A percentile compares a stretch with the other conserved stretches of the same genome.
These are phyloP conservation scores for Talaromyces piceae DNA, from an alignment of 2,329 filamentous ascomycete genomes.

Conservation along the genomic window DNA sequence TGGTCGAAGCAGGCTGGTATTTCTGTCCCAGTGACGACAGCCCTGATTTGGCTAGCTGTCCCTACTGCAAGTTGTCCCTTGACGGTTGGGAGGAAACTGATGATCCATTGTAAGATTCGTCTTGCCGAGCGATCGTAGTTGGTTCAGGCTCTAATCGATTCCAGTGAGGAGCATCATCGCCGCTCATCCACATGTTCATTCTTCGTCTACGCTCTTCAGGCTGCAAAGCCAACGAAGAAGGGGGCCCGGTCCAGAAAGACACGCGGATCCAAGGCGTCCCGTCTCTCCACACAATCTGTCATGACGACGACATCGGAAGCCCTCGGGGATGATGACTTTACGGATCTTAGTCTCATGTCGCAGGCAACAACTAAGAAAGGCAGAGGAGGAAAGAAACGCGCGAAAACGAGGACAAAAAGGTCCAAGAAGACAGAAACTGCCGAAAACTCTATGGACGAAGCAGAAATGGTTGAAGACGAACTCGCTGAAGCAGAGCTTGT, in stretches of 20 bases:
- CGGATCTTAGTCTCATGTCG: conserved; percentile 52
- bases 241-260: conserved; percentile 49
- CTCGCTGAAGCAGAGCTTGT: conserved; percentile 22
- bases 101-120: conserved; percentile 63
- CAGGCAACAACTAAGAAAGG: conserved; percentile 44
- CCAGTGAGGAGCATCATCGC: conserved; percentile 74
- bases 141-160: conserved; percentile 8
- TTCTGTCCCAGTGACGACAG: conserved; percentile 78
- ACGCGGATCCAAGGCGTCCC: conserved; percentile 61
- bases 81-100: conserved; percentile 94
- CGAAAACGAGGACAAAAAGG: conserved; percentile 29
- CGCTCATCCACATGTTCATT: conserved; percentile 75
- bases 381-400: conserved; percentile 45
- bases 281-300: conserved; percentile 49
- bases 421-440: conserved; percentile 34
- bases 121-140: conserved; percentile 16
- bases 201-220: conserved; percentile 57
- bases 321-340: conserved; percentile 41
- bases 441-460: conserved; percentile 36
- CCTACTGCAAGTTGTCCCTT: conserved; percentile 81
- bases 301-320: conserved; percentile 39
- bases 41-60: conserved; percentile 83
- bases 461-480: conserved; percentile 20
- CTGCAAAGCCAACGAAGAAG: conserved; percentile 54
- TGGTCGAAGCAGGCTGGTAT: conserved; percentile 89